Evolutionary conservation across 1,284 basidiomycete genomes (phyloP), one percentile per base, ranked within the genome.

Genomic region (Tilletia caries): DNA sequence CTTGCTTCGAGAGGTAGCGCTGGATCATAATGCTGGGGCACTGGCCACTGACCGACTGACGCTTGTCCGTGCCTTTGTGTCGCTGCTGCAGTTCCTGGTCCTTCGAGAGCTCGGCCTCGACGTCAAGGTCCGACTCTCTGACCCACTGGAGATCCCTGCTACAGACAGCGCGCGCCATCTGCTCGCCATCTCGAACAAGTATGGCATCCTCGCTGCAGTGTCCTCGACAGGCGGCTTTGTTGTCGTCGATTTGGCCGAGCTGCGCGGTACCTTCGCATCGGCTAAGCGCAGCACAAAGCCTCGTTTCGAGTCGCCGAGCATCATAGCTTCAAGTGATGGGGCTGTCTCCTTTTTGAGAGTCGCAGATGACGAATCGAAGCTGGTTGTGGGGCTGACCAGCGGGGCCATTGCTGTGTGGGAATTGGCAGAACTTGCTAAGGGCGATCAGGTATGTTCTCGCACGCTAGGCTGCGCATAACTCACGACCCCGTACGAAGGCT

Each of bases 401-500:
- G 58, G 58, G n/a, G 15, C 27, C 12, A 34, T 62, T 23, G 29
- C 32, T 29, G 32, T 62, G 27, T 62, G 58, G 58, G 58, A 62
- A 1, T n/a, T 62, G 27, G 58, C 18, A 20, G 27, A 25, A 13
- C 32, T 68, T 64, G 67, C 58, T 23, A 60, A 54, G 27, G 54
- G 33, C 10, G 67, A 33, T 15, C n/a, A 67, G 46, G 66, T 54
- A 46, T 23, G 58, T 62, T 52, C 27, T n/a, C n/a, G n/a, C n/a
- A n/a, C n/a, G n/a, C n/a, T n/a, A n/a, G n/a, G n/a, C n/a, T n/a
- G n/a, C n/a, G n/a, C n/a, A n/a, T n/a, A n/a, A n/a, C n/a, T n/a
- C n/a, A n/a, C n/a, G n/a, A n/a, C n/a, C n/a, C 15, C 37, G 37
- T 15, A 41, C 15, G 37, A 6, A 41, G 1, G 37, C 37, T 41